Evolutionary conservation across 176 grass and related monocot genomes (phyloP).

Genomic region (Hyparrhenia diplandra): DNA sequence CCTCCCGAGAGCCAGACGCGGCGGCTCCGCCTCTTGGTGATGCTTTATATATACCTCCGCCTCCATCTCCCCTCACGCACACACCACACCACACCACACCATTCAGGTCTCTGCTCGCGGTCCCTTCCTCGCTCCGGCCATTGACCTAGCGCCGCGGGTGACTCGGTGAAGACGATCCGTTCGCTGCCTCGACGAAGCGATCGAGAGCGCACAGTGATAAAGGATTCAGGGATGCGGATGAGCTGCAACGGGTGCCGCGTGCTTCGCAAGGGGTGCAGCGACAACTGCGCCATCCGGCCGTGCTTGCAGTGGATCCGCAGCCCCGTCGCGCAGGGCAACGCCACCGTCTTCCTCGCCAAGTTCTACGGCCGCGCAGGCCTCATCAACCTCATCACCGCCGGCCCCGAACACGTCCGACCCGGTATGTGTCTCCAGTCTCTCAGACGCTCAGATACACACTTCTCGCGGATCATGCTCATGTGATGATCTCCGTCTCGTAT

Average conservation of each 20-base stretch:
- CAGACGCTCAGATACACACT: no score
- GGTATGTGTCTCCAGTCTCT: not conserved
- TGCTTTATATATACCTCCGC: slow-evolving; percentile 33
- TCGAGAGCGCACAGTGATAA: not conserved
- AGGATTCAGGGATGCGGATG: slow-evolving; percentile 33
- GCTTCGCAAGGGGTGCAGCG: slow-evolving; percentile 47
- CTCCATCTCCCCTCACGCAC: no score
- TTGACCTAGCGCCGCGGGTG: not conserved
- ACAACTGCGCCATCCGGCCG: slow-evolving; percentile 42
- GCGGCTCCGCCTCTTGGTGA: slow-evolving; percentile 21
- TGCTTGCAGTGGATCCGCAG: slow-evolving; percentile 52
- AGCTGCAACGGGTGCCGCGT: slow-evolving; percentile 67
- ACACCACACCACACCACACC: no score
- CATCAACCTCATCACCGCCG: slow-evolving; percentile 53
- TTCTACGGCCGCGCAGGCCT: slow-evolving; percentile 62
- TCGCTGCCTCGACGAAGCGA: not conserved
- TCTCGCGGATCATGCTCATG: not conserved
- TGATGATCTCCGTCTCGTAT: not conserved
- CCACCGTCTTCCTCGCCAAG: slow-evolving; percentile 66
- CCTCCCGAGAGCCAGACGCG: slow-evolving; percentile 12
- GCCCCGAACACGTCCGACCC: slow-evolving; percentile 27
- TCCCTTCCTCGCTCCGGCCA: not conserved
- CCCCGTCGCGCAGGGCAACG: slow-evolving; percentile 50
- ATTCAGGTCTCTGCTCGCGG: not conserved
- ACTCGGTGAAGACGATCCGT: not conserved